Percentiles rank a stretch among this genome's conserved stretches.
These are phyloP conservation scores for Eremothecium sinecaudum DNA, from an alignment of 1,139 yeast genomes.

Conservation along the genomic window DNA sequence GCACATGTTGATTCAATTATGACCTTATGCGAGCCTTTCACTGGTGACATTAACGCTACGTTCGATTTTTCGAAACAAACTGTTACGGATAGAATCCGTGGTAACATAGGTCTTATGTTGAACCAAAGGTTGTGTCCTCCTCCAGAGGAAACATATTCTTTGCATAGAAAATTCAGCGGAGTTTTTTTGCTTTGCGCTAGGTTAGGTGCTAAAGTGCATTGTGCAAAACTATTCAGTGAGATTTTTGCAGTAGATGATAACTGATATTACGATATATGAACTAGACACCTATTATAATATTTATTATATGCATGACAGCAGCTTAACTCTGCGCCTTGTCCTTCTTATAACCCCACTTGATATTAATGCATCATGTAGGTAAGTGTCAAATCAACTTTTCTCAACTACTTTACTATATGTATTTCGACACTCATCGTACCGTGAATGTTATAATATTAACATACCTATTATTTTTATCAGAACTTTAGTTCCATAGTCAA, in stretches of 20 bases:
- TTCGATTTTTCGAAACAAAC: slow-evolving; percentile 80
- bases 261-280: background rate
- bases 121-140: slow-evolving; percentile 92
- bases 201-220: slow-evolving; percentile 73
- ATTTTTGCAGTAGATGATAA: slow-evolving; percentile 31
- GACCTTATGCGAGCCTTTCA: slow-evolving; percentile 88
- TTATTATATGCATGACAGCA: too few species aligned
- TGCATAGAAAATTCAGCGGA: slow-evolving; percentile 92
- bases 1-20: slow-evolving; percentile 90
- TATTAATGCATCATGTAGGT: too few species aligned
- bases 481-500: too few species aligned
- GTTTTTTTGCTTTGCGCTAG: slow-evolving; percentile 85
- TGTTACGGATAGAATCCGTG: slow-evolving; percentile 84
- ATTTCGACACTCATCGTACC: too few species aligned
- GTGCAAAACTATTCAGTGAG: slow-evolving; percentile 67
- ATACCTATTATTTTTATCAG: too few species aligned
- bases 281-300: too few species aligned
- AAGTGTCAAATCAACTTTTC: too few species aligned
- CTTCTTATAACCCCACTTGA: too few species aligned
- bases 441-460: too few species aligned
- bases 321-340: too few species aligned
- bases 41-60: slow-evolving; percentile 41
- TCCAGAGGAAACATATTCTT: slow-evolving; percentile 93
- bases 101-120: slow-evolving; percentile 78
- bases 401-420: too few species aligned